Evolutionary conservation across 345 rosid species (phyloP), one percentile per base, ranked within the genome.

Genomic region (Cardamine chenopodiifolia): DNA sequence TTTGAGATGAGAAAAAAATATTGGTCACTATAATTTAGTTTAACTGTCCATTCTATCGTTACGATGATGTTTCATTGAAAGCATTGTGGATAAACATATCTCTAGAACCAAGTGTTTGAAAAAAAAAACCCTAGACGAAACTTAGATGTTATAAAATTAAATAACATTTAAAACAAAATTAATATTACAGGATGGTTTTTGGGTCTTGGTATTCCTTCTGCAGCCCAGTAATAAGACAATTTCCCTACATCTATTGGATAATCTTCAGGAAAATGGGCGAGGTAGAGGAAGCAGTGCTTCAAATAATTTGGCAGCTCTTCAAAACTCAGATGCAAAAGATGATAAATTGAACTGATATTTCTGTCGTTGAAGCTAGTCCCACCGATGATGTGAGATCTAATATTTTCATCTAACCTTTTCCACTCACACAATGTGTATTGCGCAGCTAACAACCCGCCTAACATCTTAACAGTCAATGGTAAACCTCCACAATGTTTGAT

Each of bases 201-300:
- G n/a, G n/a, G n/a, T n/a, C 6, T 1, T n/a, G 5, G 6, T 29
- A 87, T 47, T 23, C 86, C 91, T 61, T 83, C 83, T 4, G 82
- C 85, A 6, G 75, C 62, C 89, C 82, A 86, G 39, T 78, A 72
- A 18, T 44, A 61, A 23, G 68, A 47, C 13, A 84, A 26, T 8
- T 70, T 73, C 5, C 31, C 73, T 0, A 54, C 49, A 1, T 68
- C 18, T 76, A 88, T 88, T 1, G 62, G 23, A 22, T 4, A 62
- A 71, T 85, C 70, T 45, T 70, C 63, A 1, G 74, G 79, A 18
- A 68, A 76, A 17, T 44, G 48, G 1, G 58, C 39, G 0, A 54
- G 10, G 32, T 69, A 69, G 42, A 76, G 65, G 50, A 42, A 76
- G n/a, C 75, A 69, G 0, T 76, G 31, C 53, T 69, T 76, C 50